These are phyloP conservation scores for Teunomyces kruisii DNA, from an alignment of 805 yeast genomes.

Conservation along the genomic window DNA sequence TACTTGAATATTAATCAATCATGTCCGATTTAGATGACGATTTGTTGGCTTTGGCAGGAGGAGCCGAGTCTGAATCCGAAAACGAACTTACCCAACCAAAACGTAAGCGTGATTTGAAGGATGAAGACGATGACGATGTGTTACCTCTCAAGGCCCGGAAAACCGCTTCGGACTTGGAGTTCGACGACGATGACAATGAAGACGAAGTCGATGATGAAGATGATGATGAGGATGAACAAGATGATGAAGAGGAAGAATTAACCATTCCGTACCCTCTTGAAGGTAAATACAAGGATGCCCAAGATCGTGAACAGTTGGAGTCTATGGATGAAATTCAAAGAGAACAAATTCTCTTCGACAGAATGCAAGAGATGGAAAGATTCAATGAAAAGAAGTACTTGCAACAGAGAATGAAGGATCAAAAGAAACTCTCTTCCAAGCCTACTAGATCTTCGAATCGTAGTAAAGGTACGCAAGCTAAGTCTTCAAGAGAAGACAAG, in stretches of 20 bases:
- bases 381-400: slow-evolving; percentile 81
- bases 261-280: slow-evolving; percentile 88
- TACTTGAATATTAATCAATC: neutral
- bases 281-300: slow-evolving; percentile 83
- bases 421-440: slow-evolving; percentile 26
- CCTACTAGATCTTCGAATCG: slow-evolving; percentile 42
- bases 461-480: slow-evolving; percentile 21
- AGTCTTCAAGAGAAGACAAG: slow-evolving; percentile 48
- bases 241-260: slow-evolving; percentile 37
- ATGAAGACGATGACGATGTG: slow-evolving; percentile 30
- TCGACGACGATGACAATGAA: slow-evolving; percentile 18
- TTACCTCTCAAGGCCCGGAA: slow-evolving; percentile 30
- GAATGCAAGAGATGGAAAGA: slow-evolving; percentile 88
- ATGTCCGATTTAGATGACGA: slow-evolving; percentile 94
- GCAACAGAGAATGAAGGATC: slow-evolving; percentile 74
- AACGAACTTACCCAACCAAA: slow-evolving; percentile 12
- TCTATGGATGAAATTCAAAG: slow-evolving; percentile 90
- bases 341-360: slow-evolving; percentile 86
- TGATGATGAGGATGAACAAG: slow-evolving; percentile 29
- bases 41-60: slow-evolving; percentile 82
- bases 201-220: slow-evolving; percentile 21
- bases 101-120: slow-evolving; percentile 18
- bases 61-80: slow-evolving; percentile 40
- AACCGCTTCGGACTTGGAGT: slow-evolving; percentile 12
- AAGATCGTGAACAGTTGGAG: slow-evolving; percentile 63